Percentiles rank a stretch among this genome's conserved stretches.
phyloP scores from a whole-genome alignment of 768 basidiomycete species.

The Collybia sordida region DNA sequence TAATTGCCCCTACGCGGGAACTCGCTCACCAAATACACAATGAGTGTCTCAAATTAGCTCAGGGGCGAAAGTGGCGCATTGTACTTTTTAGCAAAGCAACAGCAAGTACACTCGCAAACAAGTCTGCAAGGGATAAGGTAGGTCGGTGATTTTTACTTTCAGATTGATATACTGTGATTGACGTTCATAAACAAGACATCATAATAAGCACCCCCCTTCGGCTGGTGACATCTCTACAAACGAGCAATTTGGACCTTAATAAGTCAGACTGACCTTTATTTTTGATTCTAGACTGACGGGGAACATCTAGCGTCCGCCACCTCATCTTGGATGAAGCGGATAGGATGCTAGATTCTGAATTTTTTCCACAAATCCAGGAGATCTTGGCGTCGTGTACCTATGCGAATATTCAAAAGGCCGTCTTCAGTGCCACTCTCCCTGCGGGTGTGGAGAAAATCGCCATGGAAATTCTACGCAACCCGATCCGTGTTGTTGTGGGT shows the following conservation, averaged over 20 bases:
- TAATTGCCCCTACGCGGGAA: constrained; percentile 92
- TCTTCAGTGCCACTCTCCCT: constrained; percentile 95
- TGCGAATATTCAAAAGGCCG: constrained; percentile 73
- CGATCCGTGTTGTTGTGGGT: constrained; percentile 94
- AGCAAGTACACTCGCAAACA: constrained; percentile 76
- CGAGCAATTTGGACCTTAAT: constrained; percentile 60
- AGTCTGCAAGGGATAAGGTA: constrained; percentile 70
- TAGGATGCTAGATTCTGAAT: constrained; percentile 86
- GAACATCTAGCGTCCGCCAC: constrained; percentile 69
- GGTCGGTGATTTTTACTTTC: constrained; percentile 44
- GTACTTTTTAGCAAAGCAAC: constrained; percentile 89
- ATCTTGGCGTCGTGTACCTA: constrained; percentile 77
- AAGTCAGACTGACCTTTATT: constrained; percentile 55
- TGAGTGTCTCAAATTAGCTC: constrained; percentile 80
- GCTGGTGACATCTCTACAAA: constrained; percentile 77
- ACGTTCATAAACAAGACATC: constrained; percentile 60
- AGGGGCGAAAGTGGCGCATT: constrained; percentile 81
- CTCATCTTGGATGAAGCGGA: constrained; percentile 91
- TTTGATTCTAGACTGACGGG: constrained; percentile 2
- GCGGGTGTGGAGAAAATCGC: constrained; percentile 85
- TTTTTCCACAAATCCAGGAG: constrained; percentile 86
- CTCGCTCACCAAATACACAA: constrained; percentile 95
- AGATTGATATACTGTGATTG: not conserved
- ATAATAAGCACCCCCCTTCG: constrained; percentile 92
- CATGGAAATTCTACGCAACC: constrained; percentile 79